phyloP scores from a whole-genome alignment of 345 rosid species.

The Boechera retrofracta region DNA sequence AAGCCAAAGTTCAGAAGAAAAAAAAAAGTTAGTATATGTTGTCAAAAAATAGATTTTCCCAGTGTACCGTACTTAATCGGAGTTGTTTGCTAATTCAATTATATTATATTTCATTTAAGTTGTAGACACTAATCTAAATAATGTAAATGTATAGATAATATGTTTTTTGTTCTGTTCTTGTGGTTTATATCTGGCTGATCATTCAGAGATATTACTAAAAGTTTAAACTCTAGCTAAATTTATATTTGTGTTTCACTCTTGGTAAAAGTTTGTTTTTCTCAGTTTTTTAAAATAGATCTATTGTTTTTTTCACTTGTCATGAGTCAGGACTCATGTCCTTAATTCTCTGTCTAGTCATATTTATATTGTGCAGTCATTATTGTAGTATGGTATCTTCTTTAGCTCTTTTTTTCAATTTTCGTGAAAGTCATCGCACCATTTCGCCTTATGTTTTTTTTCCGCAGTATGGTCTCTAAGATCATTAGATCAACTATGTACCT shows the following conservation, averaged over 20 bases:
- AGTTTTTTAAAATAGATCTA: not conserved
- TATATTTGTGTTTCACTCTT: not conserved
- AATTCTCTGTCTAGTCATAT: not conserved
- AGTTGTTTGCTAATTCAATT: not conserved
- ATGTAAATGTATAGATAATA: not conserved
- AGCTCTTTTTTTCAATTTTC: not conserved
- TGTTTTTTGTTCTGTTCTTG: not conserved
- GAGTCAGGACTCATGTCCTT: not conserved
- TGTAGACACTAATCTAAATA: not conserved
- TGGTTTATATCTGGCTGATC: not conserved
- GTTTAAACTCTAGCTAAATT: not conserved
- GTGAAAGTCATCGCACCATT: not conserved
- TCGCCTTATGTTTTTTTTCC: not conserved
- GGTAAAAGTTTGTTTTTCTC: not conserved
- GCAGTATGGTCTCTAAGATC: not conserved
- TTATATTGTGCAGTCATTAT: not conserved
- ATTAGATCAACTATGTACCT: not conserved
- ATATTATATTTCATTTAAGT: not conserved
- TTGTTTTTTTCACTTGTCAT: not conserved
- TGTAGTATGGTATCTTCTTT: not conserved
- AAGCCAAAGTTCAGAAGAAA: not conserved
- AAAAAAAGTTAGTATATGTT: not conserved
- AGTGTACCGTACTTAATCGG: not conserved
- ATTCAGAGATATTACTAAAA: not conserved
- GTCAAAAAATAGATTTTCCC: not conserved